Base-by-base conservation (phyloP, 768 basidiomycete genomes). In the Amanita pallidorosea region DNA sequence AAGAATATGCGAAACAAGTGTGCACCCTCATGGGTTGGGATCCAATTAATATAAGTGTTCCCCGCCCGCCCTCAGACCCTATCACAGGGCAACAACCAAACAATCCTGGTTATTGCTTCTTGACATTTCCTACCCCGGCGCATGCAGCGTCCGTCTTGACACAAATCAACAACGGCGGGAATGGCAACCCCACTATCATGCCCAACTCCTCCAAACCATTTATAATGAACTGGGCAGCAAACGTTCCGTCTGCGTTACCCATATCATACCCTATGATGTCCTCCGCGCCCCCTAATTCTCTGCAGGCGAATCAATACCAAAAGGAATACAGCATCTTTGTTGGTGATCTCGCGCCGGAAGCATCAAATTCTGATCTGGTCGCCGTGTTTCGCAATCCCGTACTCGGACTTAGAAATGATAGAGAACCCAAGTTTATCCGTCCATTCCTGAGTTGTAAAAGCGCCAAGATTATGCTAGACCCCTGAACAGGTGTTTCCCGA, bases 301-400 rank as follows among this genome's bases (percentile, higher is more conserved):
- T 51, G 7, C 47, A 66, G 7, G 70, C 71, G 49, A 77, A 78
- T 50, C 83, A 81, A 62, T 85, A 77, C 55, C 79, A 80, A 33
- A 89, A 84, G 64, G 93, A 95, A 67, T 94, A 86, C 63, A 90
- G 88, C 65, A 90, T 96, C 49, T 96, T 96, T 59, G 92, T 95
- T 2, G 92, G 92, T 40, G 92, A 96, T 66, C 76, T 96, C 40
- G 90, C 90, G 2, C 86, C 91, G 8, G 91, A 93, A 67, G 89
- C 89, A 5, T 90, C 88, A 57, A 93, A 95, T 67, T 87, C 87
- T n/a, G 92, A 96, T 64, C 71, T 95, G n/a, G 89, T 95, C 45
- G 88, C 87, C 22, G 85, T 93, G 57, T 90, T 92, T 67, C 83
- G 89, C 60, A 90, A 93, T 64, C 90, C 90, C 0, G 85, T 90